These are phyloP conservation scores for Telopea speciosissima DNA, from an alignment of 177 flowering plant species.

Conservation along the genomic window DNA sequence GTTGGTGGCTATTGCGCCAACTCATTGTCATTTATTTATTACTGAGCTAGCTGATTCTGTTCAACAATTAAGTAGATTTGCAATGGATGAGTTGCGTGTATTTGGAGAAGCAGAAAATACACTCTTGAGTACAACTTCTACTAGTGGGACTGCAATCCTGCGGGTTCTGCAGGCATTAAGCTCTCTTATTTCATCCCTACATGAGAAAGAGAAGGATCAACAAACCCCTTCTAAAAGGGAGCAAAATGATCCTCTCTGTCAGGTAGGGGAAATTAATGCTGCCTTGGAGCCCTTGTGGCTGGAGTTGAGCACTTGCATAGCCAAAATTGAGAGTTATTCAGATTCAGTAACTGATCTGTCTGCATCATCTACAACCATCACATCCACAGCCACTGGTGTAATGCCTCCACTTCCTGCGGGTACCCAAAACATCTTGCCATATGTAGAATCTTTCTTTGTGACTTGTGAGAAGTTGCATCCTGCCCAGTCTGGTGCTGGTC, in stretches of 20 bases:
- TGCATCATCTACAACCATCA: slow-evolving; percentile 23
- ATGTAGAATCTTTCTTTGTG: slow-evolving; percentile 93
- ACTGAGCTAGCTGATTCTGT: slow-evolving; percentile 75
- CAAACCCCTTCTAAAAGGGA: slow-evolving; percentile 40
- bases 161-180: slow-evolving; percentile 91
- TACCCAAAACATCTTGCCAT: slow-evolving; percentile 84
- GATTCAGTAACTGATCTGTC: slow-evolving; percentile 46
- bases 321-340: slow-evolving; percentile 73
- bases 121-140: slow-evolving; percentile 55
- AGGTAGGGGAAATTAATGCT: slow-evolving; percentile 56
- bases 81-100: slow-evolving; percentile 61
- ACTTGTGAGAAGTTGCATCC: slow-evolving; percentile 89
- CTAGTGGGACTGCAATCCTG: slow-evolving; percentile 83
- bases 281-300: slow-evolving; percentile 90
- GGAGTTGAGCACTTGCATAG: slow-evolving; percentile 83
- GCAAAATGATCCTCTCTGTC: slow-evolving; percentile 45
- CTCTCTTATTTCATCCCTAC: slow-evolving; percentile 61
- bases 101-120: slow-evolving; percentile 77
- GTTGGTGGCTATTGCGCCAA: slow-evolving; percentile 71
- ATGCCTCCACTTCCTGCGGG: slow-evolving; percentile 89
- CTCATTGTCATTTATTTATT: slow-evolving; percentile 72
- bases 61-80: slow-evolving; percentile 57
- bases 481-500: slow-evolving; percentile 42
- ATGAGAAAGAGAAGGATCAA: slow-evolving; percentile 51
- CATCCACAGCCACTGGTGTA: slow-evolving; percentile 43